Percentiles rank a stretch among this genome's conserved stretches.
These are phyloP conservation scores for Trametes villosa DNA, from an alignment of 768 basidiomycete genomes.

Conservation along the genomic window DNA sequence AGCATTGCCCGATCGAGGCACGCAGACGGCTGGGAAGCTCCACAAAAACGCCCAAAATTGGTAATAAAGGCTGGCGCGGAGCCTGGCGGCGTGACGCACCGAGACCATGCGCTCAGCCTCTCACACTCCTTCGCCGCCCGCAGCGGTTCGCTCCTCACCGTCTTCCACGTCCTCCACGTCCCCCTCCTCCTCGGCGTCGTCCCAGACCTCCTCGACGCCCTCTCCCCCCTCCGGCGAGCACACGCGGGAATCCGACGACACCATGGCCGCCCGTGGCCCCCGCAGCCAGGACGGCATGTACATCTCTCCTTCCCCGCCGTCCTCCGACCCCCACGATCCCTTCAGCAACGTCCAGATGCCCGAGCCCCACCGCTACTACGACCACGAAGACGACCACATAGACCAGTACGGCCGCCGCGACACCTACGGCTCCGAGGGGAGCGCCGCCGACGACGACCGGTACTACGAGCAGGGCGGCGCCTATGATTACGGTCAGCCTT, in stretches of 20 bases:
- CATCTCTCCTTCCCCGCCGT: constrained; percentile 61
- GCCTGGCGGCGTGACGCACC: constrained; percentile 15
- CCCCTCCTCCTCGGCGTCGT: not conserved
- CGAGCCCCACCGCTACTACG: constrained; percentile 54
- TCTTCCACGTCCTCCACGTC: constrained; percentile 9
- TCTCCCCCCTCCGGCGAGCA: constrained; percentile 12
- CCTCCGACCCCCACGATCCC: constrained; percentile 69
- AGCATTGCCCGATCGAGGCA: not conserved
- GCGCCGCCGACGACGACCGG: constrained; percentile 54
- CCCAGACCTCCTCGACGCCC: not conserved
- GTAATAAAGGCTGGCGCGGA: constrained; percentile 11
- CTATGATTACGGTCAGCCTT: constrained; percentile 65
- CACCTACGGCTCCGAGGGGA: constrained; percentile 66
- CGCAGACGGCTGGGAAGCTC: constrained; percentile 12
- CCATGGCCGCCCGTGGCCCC: constrained; percentile 61
- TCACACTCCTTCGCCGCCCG: constrained; percentile 4
- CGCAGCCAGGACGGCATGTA: constrained; percentile 66
- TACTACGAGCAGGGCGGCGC: constrained; percentile 68
- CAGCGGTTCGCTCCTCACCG: constrained; percentile 15
- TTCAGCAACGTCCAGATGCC: constrained; percentile 50
- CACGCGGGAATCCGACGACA: constrained; percentile 12
- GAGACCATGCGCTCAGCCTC: constrained; percentile 17
- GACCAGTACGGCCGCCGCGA: constrained; percentile 65
- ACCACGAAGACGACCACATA: constrained; percentile 74
- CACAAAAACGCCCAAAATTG: constrained; percentile 15